Base-by-base conservation (phyloP, 1,139 yeast species). In the Zhuliangozyma parablackwelliae region DNA sequence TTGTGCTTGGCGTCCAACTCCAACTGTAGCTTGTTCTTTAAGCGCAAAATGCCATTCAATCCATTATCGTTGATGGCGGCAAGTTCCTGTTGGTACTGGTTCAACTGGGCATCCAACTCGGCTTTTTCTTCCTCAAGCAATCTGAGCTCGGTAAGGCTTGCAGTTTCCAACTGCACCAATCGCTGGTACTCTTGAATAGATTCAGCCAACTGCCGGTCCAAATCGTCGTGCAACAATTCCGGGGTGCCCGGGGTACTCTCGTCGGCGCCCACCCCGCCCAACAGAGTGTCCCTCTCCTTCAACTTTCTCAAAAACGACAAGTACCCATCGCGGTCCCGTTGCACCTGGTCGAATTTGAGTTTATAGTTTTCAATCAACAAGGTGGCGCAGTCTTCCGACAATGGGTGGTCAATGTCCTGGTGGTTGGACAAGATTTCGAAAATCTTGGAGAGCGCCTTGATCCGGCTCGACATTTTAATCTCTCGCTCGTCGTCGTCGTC, bases 331-430 rank as follows among this genome's bases (percentile, higher is more conserved):
- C 94, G 80, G 49, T 92, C 97, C 44, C 72, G 72, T 31, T 84
- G 78, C 10, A 82, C 74, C 42, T 80, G 87, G 42, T 85, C 92
- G 54, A 84, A 86, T 48, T 82, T 82, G 21, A 67, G 59, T 50
- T 81, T 82, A 55, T 88, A 71, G 41, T 80, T 82, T n/a, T 76
- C 80, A 5, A 84, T 68, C 25, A 90, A 58, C 24, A 75, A 55
- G 31, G 72, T 78, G 3, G 95, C 86, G 57, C 98, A 92, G 35
- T 90, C 97, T 26, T 72, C 70, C 49, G 97, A 90, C 11, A 94
- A 77, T 0, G 98, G 98, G 51, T 86, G 75, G 45, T 87, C 95
- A n/a, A 90, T 72, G 42, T 82, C 89, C 37, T 83, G 82, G 44
- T 82, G 82, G 8, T 80, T 53, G 11, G 74, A 68, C 10, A 70